Conservation (phyloP, 2,329 filamentous ascomycete genomes). For the Elsinoe ampelina region DNA sequence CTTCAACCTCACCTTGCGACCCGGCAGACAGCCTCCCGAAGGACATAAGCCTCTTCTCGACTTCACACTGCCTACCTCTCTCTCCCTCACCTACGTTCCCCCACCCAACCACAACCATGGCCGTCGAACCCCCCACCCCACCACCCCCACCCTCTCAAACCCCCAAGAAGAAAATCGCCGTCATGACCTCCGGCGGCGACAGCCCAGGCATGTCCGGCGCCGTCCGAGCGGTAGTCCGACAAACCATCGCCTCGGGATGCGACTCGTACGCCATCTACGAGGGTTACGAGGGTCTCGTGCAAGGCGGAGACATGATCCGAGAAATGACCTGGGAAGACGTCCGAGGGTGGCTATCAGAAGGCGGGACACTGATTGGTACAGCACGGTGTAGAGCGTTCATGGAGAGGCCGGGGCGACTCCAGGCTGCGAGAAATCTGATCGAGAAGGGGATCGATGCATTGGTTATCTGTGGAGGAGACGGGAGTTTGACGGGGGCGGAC, state of each 20-base stretch:
- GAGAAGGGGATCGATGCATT: conserved; percentile 87
- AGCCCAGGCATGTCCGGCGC: conserved; percentile 91
- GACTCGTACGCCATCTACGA: conserved; percentile 56
- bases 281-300: conserved; percentile 90
- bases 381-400: conserved; percentile 89
- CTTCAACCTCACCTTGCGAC: background rate
- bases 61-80: background rate
- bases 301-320: conserved; percentile 78
- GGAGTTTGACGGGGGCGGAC: conserved; percentile 90
- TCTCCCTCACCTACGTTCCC: background rate
- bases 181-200: conserved; percentile 93
- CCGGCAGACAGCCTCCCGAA: background rate
- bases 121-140: conserved; percentile 7
- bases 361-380: conserved; percentile 91
- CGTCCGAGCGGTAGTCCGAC: conserved; percentile 82
- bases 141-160: conserved; percentile 23
- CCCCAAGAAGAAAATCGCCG: conserved; percentile 59
- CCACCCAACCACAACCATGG: conserved; percentile 3
- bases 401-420: conserved; percentile 72
- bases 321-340: conserved; percentile 90
- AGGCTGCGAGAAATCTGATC: conserved; percentile 89
- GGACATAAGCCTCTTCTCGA: background rate
- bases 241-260: conserved; percentile 66
- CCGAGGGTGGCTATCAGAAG: conserved; percentile 85
- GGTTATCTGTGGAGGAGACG: conserved; percentile 94